Conservation (phyloP, 1,139 yeast genomes). For the Yarrowia galli region DNA sequence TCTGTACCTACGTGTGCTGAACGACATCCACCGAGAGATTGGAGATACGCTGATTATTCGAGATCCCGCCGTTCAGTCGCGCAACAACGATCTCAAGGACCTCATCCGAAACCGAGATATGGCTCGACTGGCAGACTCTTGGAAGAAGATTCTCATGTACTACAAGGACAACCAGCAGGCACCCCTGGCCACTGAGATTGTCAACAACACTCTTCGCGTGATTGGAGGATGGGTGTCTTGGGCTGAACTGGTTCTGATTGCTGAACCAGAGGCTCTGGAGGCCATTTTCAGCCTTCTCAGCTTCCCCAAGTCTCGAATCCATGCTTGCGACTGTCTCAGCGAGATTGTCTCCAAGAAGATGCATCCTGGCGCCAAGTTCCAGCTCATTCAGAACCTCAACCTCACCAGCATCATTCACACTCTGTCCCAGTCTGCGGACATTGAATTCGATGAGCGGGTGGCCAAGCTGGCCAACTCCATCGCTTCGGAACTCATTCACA, state of each 20-base stretch:
- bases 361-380: constrained; percentile 86
- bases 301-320: constrained; percentile 58
- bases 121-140: constrained; percentile 66
- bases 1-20: constrained; percentile 74
- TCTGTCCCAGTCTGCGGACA: constrained; percentile 55
- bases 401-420: constrained; percentile 62
- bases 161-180: constrained; percentile 45
- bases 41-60: constrained; percentile 88
- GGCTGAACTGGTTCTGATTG: constrained; percentile 88
- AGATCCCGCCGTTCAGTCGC: constrained; percentile 63
- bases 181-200: constrained; percentile 55
- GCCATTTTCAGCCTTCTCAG: constrained; percentile 69
- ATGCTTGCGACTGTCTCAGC: constrained; percentile 74
- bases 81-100: constrained; percentile 80
- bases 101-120: constrained; percentile 79
- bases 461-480: constrained; percentile 78
- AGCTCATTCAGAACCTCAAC: constrained; percentile 72
- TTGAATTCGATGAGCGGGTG: constrained; percentile 78
- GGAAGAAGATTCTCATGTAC: constrained; percentile 66
- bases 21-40: constrained; percentile 85
- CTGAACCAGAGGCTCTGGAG: constrained; percentile 69
- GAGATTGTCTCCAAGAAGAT: constrained; percentile 91
- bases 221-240: constrained; percentile 91
- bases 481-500: constrained; percentile 74
- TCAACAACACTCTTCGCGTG: constrained; percentile 66